A percentile compares a stretch with the other conserved stretches of the same genome.
Evolutionary conservation across 2,329 filamentous ascomycete species (phyloP).

Genomic region (Drechmeria coniospora): DNA sequence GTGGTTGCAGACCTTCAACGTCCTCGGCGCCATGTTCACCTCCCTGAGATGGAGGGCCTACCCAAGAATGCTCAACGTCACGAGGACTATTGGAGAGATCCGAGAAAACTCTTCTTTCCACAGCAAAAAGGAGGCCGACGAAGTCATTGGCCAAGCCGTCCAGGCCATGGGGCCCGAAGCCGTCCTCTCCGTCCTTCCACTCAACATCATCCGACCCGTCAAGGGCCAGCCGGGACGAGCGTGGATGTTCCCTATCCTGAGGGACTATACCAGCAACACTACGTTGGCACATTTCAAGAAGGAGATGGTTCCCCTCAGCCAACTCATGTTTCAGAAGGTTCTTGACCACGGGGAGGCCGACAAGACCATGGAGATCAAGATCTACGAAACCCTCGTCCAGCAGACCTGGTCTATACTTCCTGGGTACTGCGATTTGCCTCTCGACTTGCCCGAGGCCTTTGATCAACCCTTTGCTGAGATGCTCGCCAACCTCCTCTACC

Average conservation of each 20-base stretch:
- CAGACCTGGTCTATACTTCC: conserved; percentile 91
- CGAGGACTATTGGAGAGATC: conserved; percentile 71
- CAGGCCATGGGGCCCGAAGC: conserved; percentile 79
- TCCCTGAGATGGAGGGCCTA: conserved; percentile 70
- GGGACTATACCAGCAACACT: conserved; percentile 83
- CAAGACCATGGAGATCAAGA: conserved; percentile 93
- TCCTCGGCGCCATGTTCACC: conserved; percentile 77
- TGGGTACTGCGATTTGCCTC: conserved; percentile 83
- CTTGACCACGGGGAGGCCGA: conserved; percentile 66
- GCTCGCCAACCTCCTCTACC: conserved; percentile 80
- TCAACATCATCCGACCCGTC: conserved; percentile 69
- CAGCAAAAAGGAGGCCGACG: conserved; percentile 89
- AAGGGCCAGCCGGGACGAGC: conserved; percentile 71
- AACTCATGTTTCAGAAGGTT: conserved; percentile 77
- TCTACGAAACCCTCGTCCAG: conserved; percentile 90
- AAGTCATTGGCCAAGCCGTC: conserved; percentile 75
- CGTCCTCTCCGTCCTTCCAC: conserved; percentile 65
- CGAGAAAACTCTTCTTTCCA: conserved; percentile 77
- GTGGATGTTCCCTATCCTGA: conserved; percentile 85
- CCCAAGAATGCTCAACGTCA: conserved; percentile 60
- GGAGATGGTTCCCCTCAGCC: conserved; percentile 80
- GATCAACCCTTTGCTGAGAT: conserved; percentile 83
- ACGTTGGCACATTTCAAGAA: conserved; percentile 69
- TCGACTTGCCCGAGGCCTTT: conserved; percentile 63
- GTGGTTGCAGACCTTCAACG: conserved; percentile 88